Evolutionary conservation across 805 yeast genomes (phyloP).

Genomic region (Ogataea haglerorum): DNA sequence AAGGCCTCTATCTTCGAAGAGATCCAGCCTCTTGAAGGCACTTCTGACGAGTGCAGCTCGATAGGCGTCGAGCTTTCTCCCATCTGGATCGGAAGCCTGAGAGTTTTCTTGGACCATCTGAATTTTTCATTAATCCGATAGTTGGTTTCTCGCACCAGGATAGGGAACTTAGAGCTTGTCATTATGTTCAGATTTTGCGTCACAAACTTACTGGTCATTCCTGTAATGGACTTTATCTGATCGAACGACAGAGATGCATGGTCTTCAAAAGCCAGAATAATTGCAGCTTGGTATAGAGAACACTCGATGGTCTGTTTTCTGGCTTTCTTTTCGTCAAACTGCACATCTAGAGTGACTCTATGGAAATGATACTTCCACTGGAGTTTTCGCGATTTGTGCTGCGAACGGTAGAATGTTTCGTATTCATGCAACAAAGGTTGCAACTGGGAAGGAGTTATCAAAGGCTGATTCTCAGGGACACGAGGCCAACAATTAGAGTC

Average conservation of each 20-base stretch:
- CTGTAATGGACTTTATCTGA: conserved; percentile 28
- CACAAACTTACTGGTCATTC: conserved; percentile 35
- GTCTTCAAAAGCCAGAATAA: conserved; percentile 38
- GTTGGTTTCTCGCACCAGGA: conserved; percentile 15
- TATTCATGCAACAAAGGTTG: conserved; percentile 4
- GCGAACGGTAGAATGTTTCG: conserved; percentile 11
- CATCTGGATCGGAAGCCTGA: conserved; percentile 10
- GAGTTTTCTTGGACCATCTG: conserved; percentile 5
- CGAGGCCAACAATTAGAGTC: conserved; percentile 20
- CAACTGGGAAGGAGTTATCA: conserved; percentile 17
- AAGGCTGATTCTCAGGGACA: conserved; percentile 21
- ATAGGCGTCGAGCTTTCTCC: conserved; percentile 1
- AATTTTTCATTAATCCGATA: conserved; percentile 12
- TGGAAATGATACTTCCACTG: conserved; percentile 45
- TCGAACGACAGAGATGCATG: conserved; percentile 19
- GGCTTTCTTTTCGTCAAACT: conserved; percentile 26
- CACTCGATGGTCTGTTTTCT: conserved; percentile 25
- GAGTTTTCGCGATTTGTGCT: conserved; percentile 20
- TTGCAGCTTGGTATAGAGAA: conserved; percentile 43
- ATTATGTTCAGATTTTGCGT: conserved; percentile 32
- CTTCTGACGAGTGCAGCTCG: conserved; percentile 1
- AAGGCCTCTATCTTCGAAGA: conserved; percentile 14
- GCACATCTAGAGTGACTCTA: conserved; percentile 34
- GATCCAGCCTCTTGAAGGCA: conserved; percentile 8
- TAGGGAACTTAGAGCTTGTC: conserved; percentile 31